phyloP scores from a whole-genome alignment of 345 rosid species.

The Turnera subulata region DNA sequence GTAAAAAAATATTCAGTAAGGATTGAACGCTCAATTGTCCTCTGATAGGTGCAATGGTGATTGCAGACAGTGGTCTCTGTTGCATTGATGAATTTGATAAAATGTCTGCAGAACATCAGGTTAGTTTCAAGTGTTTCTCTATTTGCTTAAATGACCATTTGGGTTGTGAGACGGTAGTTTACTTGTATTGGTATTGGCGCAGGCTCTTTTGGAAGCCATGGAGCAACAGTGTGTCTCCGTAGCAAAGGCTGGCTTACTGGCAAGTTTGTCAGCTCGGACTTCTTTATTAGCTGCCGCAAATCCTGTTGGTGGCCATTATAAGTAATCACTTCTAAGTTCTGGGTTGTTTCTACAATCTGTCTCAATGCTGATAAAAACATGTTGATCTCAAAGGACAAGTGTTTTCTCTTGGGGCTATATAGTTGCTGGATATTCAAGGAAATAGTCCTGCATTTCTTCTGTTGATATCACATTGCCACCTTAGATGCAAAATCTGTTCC shows the following conservation, averaged over 20 bases:
- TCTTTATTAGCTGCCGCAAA: slow-evolving; percentile 97
- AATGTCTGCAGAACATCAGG: slow-evolving; percentile 98
- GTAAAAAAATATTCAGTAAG: not conserved
- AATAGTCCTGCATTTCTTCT: too few relatives aligned
- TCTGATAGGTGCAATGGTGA: slow-evolving; percentile 93
- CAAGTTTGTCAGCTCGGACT: slow-evolving; percentile 94
- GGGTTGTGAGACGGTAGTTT: slow-evolving; percentile 13
- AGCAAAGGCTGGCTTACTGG: slow-evolving; percentile 97
- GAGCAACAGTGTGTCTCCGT: slow-evolving; percentile 98
- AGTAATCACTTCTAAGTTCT: slow-evolving; percentile 43
- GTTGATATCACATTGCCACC: not conserved
- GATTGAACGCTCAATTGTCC: slow-evolving; percentile 3
- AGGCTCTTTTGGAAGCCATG: slow-evolving; percentile 99
- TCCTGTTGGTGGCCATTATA: slow-evolving; percentile 97
- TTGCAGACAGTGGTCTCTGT: slow-evolving; percentile 92
- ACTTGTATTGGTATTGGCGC: slow-evolving; percentile 21
- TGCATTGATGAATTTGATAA: slow-evolving; percentile 98
- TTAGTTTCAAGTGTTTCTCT: slow-evolving; percentile 22
- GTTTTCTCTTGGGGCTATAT: not conserved
- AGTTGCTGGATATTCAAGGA: too few relatives aligned
- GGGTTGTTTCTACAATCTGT: not conserved
- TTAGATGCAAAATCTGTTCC: not conserved
- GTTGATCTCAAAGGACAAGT: not conserved
- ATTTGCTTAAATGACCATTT: slow-evolving; percentile 15
- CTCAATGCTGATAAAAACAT: not conserved